phyloP scores from a whole-genome alignment of 179 eudicot species.

The Actinidia polygama region DNA sequence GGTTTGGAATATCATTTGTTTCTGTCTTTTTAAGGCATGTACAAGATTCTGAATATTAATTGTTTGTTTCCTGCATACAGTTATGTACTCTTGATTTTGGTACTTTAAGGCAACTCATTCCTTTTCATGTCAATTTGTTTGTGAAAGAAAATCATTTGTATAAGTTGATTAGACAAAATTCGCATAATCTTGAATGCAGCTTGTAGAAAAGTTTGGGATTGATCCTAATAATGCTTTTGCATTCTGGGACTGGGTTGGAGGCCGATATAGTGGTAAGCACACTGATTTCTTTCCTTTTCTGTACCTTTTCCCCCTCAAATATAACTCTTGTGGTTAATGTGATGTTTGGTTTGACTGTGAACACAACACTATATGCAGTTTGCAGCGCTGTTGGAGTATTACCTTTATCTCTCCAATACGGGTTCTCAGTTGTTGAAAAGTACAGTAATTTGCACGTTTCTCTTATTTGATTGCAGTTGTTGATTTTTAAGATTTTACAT shows the following conservation, averaged over 20 bases:
- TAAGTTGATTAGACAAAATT: not conserved
- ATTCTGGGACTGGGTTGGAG: constrained; percentile 99
- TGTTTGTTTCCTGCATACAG: not conserved
- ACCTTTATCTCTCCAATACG: constrained; percentile 96
- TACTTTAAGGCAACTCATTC: not conserved
- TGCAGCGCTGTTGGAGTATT: constrained; percentile 99
- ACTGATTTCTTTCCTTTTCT: not conserved
- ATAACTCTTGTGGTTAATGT: not conserved
- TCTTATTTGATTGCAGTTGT: constrained; percentile 17
- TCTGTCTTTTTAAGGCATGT: not conserved
- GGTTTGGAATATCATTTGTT: not conserved
- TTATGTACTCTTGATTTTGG: not conserved
- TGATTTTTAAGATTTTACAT: not conserved
- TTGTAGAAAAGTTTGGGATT: constrained; percentile 95
- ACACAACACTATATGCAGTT: constrained; percentile 59
- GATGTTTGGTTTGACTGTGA: constrained; percentile 23
- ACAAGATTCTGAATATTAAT: not conserved
- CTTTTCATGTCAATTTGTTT: not conserved
- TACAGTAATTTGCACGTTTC: constrained; percentile 42
- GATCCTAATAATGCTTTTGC: constrained; percentile 98
- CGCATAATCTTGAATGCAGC: constrained; percentile 52
- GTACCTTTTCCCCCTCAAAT: too few relatives aligned
- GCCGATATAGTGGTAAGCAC: constrained; percentile 93
- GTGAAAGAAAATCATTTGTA: not conserved
- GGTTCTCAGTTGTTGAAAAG: constrained; percentile 88